phyloP scores from a whole-genome alignment of 495 filamentous ascomycete species.

The Xylaria intraflava region DNA sequence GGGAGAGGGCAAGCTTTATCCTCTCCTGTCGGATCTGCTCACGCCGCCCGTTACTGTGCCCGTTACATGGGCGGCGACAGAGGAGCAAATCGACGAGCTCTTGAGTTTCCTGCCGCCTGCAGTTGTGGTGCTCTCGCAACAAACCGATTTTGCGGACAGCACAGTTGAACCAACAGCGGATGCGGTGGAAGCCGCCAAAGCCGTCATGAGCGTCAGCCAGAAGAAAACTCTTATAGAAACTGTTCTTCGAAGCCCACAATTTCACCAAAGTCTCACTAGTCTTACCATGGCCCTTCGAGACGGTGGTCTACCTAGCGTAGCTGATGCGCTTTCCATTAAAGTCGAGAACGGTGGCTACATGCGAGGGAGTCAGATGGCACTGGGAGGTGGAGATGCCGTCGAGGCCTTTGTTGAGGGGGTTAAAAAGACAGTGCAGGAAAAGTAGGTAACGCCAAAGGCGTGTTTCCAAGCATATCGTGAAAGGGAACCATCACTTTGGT shows the following conservation, averaged over 20 bases:
- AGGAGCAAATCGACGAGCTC: slow-evolving; percentile 62
- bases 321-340: slow-evolving; percentile 72
- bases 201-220: slow-evolving; percentile 66
- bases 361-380: slow-evolving; percentile 63
- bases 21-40: slow-evolving; percentile 82
- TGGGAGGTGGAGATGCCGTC: slow-evolving; percentile 85
- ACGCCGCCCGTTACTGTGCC: slow-evolving; percentile 67
- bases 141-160: slow-evolving; percentile 42
- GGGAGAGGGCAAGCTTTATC: slow-evolving; percentile 58
- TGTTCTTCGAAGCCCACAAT: slow-evolving; percentile 86
- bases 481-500: not conserved
- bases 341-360: slow-evolving; percentile 79
- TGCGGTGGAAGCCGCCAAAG: slow-evolving; percentile 59
- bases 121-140: slow-evolving; percentile 63
- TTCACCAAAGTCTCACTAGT: slow-evolving; percentile 76
- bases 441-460: slow-evolving; percentile 15
- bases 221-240: slow-evolving; percentile 76
- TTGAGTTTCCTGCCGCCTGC: slow-evolving; percentile 66
- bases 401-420: slow-evolving; percentile 86
- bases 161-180: slow-evolving; percentile 57
- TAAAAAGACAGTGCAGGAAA: slow-evolving; percentile 62
- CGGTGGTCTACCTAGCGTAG: slow-evolving; percentile 84
- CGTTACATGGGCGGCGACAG: slow-evolving; percentile 59
- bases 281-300: slow-evolving; percentile 84
- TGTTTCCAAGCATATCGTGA: not conserved